Conservation (phyloP, 208 protist genomes). For the Herpetomonas samuelpessoai region DNA sequence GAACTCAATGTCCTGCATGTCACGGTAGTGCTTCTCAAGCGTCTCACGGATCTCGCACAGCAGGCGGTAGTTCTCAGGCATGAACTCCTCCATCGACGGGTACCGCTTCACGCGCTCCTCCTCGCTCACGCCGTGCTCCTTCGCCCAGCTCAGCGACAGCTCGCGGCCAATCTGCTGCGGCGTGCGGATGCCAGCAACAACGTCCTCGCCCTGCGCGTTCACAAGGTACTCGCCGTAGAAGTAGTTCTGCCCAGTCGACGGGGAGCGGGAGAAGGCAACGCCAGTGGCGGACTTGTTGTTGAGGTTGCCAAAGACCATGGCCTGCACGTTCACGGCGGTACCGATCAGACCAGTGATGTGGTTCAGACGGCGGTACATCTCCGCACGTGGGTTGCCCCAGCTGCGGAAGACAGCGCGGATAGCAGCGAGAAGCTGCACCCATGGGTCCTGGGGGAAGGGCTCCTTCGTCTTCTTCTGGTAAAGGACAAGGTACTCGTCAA, state of each 20-base stretch:
- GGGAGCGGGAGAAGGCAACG: constrained; percentile 94
- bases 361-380: constrained; percentile 90
- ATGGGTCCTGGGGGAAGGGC: constrained; percentile 89
- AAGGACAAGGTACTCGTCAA: constrained; percentile 62
- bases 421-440: constrained; percentile 76
- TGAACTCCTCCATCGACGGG: constrained; percentile 80
- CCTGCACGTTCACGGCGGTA: constrained; percentile 94
- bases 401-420: constrained; percentile 93
- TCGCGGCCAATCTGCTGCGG: constrained; percentile 80
- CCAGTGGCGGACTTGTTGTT: constrained; percentile 91
- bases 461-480: constrained; percentile 62
- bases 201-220: constrained; percentile 96
- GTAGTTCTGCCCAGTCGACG: constrained; percentile 89
- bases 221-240: constrained; percentile 95
- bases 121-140: constrained; percentile 66
- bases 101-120: constrained; percentile 56
- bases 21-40: constrained; percentile 92
- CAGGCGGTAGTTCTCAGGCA: constrained; percentile 86
- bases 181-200: constrained; percentile 95
- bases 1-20: constrained; percentile 98
- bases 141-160: constrained; percentile 63
- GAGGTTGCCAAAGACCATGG: constrained; percentile 96
- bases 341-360: constrained; percentile 89
- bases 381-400: constrained; percentile 90
- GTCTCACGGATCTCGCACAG: constrained; percentile 74